These are phyloP conservation scores for Talaromyces sp. DNA, from an alignment of 2,329 filamentous ascomycete species.

Conservation along the genomic window DNA sequence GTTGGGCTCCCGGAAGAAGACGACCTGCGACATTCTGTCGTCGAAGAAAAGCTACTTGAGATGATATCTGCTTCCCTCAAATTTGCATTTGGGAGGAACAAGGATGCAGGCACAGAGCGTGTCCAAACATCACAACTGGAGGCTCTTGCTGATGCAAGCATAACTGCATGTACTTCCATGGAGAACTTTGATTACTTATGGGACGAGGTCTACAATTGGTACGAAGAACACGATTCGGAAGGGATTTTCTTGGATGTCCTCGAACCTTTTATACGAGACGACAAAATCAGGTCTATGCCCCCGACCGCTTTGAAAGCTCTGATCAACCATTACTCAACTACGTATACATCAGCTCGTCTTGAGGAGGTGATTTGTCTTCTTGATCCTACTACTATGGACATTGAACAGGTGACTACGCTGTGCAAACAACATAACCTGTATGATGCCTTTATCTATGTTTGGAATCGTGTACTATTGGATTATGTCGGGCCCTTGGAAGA, in stretches of 20 bases:
- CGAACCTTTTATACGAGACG: conserved; percentile 80
- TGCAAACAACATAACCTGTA: conserved; percentile 92
- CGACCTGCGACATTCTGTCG: conserved; percentile 67
- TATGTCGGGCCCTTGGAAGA: conserved; percentile 89
- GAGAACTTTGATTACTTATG: conserved; percentile 78
- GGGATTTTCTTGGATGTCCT: conserved; percentile 81
- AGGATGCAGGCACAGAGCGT: conserved; percentile 45
- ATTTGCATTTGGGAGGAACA: conserved; percentile 70
- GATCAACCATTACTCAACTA: conserved; percentile 72
- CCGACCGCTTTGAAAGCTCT: conserved; percentile 80
- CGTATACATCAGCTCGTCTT: conserved; percentile 68
- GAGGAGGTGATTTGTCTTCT: conserved; percentile 95
- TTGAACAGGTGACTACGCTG: conserved; percentile 83
- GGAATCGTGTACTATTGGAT: conserved; percentile 85
- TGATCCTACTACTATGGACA: conserved; percentile 82
- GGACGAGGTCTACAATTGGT: conserved; percentile 84
- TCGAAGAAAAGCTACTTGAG: conserved; percentile 82
- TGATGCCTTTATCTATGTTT: conserved; percentile 93
- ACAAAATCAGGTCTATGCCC: conserved; percentile 67
- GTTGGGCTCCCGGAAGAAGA: conserved; percentile 88
- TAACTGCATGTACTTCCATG: conserved; percentile 74
- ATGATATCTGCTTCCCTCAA: conserved; percentile 90
- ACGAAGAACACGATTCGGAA: conserved; percentile 68
- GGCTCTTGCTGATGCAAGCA: conserved; percentile 76
- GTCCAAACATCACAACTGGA: conserved; percentile 60